phyloP scores from a whole-genome alignment of 345 rosid genomes.

The Melaleuca quinquenervia region DNA sequence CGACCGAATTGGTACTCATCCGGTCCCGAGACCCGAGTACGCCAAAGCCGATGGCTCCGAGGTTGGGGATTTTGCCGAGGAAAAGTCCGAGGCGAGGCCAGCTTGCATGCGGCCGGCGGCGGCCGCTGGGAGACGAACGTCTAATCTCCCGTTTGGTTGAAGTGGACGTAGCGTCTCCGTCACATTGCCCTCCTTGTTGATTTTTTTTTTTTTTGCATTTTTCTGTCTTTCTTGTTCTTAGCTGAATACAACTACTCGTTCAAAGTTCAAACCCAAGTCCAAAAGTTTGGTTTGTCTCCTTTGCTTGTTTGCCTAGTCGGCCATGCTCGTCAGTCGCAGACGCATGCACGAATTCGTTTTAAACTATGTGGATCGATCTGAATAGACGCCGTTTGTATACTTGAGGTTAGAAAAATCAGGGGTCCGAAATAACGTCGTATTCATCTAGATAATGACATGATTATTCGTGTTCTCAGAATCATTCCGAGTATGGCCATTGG shows the following conservation, averaged over 20 bases:
- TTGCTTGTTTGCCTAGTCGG: neutral
- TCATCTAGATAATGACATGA: neutral
- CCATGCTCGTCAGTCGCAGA: neutral
- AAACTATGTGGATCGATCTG: fast-evolving
- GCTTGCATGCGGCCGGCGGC: neutral
- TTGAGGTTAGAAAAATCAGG: neutral
- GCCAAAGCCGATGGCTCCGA: neutral
- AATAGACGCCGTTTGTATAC: neutral
- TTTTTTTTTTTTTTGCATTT: neutral
- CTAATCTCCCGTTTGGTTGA: neutral
- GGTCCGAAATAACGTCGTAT: neutral
- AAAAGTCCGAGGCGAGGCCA: neutral
- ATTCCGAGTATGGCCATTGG: neutral
- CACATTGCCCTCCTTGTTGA: neutral
- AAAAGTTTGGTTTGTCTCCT: neutral
- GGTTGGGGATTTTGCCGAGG: neutral
- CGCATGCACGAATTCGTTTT: neutral
- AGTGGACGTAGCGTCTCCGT: neutral
- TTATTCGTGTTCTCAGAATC: too few species aligned
- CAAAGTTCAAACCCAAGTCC: neutral
- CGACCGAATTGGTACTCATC: neutral
- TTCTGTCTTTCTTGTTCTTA: neutral
- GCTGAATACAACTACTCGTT: neutral
- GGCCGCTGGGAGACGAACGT: neutral
- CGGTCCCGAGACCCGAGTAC: neutral